phyloP scores from a whole-genome alignment of 495 filamentous ascomycete species.

The Talaromyces ruber region DNA sequence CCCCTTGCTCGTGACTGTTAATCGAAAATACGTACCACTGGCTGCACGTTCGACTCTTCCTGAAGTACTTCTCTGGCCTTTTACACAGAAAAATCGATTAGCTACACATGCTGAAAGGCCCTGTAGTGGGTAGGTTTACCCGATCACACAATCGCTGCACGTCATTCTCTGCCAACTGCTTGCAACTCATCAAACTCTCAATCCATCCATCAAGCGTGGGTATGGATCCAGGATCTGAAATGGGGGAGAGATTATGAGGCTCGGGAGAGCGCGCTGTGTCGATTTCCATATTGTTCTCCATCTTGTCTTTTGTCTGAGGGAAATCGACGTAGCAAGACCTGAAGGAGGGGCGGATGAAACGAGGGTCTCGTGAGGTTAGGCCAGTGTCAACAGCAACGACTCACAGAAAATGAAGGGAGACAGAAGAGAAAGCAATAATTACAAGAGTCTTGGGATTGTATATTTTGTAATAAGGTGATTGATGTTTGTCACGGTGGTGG shows the following conservation, averaged over 20 bases:
- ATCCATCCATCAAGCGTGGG: conserved; percentile 97
- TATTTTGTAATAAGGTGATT: conserved; percentile 8
- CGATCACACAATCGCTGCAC: conserved; percentile 96
- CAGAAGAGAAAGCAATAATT: conserved; percentile 17
- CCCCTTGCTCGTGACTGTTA: background rate
- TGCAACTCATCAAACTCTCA: conserved; percentile 96
- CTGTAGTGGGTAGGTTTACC: conserved; percentile 46
- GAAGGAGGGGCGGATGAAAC: conserved; percentile 21
- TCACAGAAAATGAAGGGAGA: conserved; percentile 6
- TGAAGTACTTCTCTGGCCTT: conserved; percentile 94
- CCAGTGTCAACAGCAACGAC: background rate
- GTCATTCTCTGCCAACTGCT: conserved; percentile 90
- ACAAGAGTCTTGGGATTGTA: conserved; percentile 13
- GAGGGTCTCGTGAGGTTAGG: conserved; percentile 29
- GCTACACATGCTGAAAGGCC: background rate
- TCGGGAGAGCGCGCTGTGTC: conserved; percentile 69
- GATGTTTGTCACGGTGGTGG: background rate
- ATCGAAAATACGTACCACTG: conserved; percentile 66
- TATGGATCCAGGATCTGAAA: conserved; percentile 77
- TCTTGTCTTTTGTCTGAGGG: conserved; percentile 31
- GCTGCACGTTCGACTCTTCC: conserved; percentile 97
- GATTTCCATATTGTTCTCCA: conserved; percentile 99
- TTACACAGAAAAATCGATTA: background rate
- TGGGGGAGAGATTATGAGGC: conserved; percentile 63
- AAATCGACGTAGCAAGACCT: conserved; percentile 16